Conservation (phyloP, 2,329 filamentous ascomycete species). For the Trichoderma arundinaceum region DNA sequence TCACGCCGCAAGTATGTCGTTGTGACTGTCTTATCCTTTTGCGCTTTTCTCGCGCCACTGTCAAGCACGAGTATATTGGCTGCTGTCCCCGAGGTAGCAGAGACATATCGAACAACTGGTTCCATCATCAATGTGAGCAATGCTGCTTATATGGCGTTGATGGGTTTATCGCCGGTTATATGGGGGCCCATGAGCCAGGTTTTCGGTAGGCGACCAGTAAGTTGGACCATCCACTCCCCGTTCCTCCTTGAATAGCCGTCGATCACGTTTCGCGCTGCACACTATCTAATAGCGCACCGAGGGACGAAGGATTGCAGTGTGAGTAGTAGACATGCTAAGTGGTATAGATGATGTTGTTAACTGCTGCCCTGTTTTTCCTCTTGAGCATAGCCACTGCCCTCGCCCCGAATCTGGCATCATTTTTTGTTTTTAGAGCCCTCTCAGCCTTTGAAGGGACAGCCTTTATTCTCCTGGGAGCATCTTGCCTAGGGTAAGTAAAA, state of each 20-base stretch:
- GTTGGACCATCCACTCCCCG: slow-evolving; percentile 37
- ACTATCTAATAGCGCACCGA: neutral
- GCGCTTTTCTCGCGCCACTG: slow-evolving; percentile 76
- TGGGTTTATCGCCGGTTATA: slow-evolving; percentile 72
- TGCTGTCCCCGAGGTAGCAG: slow-evolving; percentile 75
- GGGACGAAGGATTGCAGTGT: neutral
- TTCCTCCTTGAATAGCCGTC: neutral
- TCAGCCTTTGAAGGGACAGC: slow-evolving; percentile 78
- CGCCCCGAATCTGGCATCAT: slow-evolving; percentile 71
- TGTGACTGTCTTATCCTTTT: slow-evolving; percentile 72
- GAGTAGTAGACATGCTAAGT: neutral
- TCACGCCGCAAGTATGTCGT: slow-evolving; percentile 68
- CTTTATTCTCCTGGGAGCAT: slow-evolving; percentile 73
- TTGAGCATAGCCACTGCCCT: slow-evolving; percentile 76
- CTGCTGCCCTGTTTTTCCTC: slow-evolving; percentile 67
- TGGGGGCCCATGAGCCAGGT: slow-evolving; percentile 75
- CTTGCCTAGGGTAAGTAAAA: slow-evolving; percentile 64
- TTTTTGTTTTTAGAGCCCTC: slow-evolving; percentile 75
- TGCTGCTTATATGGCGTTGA: slow-evolving; percentile 75
- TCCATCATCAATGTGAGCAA: slow-evolving; percentile 76
- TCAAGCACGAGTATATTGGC: slow-evolving; percentile 75
- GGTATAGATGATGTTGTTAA: slow-evolving; percentile 53
- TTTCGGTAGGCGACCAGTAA: slow-evolving; percentile 63
- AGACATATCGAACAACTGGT: slow-evolving; percentile 67
- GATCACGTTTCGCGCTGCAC: neutral